Evolutionary conservation across 2,329 filamentous ascomycete species (phyloP).

Genomic region (Clarireedia hainanense): DNA sequence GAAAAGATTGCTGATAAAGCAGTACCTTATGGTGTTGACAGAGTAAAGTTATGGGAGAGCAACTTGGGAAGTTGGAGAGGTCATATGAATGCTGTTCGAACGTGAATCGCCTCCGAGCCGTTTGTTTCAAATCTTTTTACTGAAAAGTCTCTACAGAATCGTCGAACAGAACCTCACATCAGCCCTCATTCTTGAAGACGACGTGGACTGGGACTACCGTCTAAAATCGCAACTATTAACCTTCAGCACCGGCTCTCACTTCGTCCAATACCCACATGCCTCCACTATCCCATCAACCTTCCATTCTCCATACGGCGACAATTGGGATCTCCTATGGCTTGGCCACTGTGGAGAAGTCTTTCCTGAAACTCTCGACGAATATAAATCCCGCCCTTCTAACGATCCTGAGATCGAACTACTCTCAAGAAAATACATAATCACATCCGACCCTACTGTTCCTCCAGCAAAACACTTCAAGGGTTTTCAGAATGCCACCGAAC

Average conservation of each 20-base stretch:
- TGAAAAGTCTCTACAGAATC: slow-evolving; percentile 3
- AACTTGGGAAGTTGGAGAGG: slow-evolving; percentile 36
- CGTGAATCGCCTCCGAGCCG: neutral
- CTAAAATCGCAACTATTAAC: slow-evolving; percentile 28
- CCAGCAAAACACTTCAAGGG: slow-evolving; percentile 14
- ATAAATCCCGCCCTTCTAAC: neutral
- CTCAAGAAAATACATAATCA: slow-evolving; percentile 18
- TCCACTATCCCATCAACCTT: neutral
- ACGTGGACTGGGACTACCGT: slow-evolving; percentile 38
- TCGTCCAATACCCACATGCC: slow-evolving; percentile 5
- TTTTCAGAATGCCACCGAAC: slow-evolving; percentile 1
- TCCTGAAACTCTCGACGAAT: slow-evolving; percentile 8
- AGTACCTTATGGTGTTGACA: slow-evolving; percentile 25
- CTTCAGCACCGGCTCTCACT: slow-evolving; percentile 17
- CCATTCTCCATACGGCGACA: slow-evolving; percentile 25
- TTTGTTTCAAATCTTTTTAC: rapidly evolving
- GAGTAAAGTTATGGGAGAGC: slow-evolving; percentile 15
- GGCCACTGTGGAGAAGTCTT: slow-evolving; percentile 31
- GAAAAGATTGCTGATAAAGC: slow-evolving; percentile 36
- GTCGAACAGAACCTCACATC: slow-evolving; percentile 31
- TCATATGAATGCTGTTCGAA: slow-evolving; percentile 33
- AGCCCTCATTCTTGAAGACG: slow-evolving; percentile 37
- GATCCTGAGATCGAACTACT: slow-evolving; percentile 2
- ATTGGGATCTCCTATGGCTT: slow-evolving; percentile 33
- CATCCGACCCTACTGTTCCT: slow-evolving; percentile 23